phyloP scores from a whole-genome alignment of 2,329 filamentous ascomycete species.

The Trichoderma asperellum region DNA sequence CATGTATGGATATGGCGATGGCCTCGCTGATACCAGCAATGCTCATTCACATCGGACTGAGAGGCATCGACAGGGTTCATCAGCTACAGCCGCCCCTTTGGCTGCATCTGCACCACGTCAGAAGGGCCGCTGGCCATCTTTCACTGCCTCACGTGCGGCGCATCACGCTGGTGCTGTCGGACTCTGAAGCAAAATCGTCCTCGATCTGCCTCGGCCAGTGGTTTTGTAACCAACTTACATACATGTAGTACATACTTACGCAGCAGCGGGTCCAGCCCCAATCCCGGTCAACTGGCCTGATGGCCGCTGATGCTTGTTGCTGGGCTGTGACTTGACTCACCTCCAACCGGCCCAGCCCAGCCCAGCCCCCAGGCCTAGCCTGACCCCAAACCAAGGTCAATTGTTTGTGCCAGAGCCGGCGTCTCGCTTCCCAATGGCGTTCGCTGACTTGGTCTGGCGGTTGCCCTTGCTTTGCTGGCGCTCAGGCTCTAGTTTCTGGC shows the following conservation, averaged over 20 bases:
- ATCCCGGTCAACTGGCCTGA: not conserved
- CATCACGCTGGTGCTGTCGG: not conserved
- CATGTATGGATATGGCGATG: not conserved
- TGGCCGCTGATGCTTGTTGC: not conserved
- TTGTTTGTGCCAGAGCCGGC: slow-evolving; percentile 14
- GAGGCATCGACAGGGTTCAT: slow-evolving; percentile 12
- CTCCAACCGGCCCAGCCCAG: not conserved
- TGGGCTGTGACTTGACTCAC: not conserved
- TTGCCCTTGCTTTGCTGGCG: slow-evolving; percentile 16
- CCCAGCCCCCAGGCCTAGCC: not conserved
- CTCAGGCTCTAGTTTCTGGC: not conserved
- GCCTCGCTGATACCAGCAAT: not conserved
- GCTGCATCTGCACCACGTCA: slow-evolving; percentile 19
- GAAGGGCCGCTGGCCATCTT: slow-evolving; percentile 7
- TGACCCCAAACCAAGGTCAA: not conserved
- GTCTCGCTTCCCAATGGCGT: slow-evolving; percentile 22
- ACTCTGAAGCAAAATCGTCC: not conserved
- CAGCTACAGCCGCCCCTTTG: slow-evolving; percentile 2
- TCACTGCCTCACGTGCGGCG: slow-evolving; percentile 16
- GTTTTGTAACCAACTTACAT: not conserved
- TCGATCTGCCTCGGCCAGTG: slow-evolving; percentile 2
- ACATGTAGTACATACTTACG: too few species aligned
- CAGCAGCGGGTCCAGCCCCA: not conserved
- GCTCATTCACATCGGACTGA: not conserved
- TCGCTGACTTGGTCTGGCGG: not conserved